Percentiles rank a stretch among this genome's conserved stretches.
Conservation (phyloP, 2,329 filamentous ascomycete genomes). For the Cylindrodendrum hubeiense region DNA sequence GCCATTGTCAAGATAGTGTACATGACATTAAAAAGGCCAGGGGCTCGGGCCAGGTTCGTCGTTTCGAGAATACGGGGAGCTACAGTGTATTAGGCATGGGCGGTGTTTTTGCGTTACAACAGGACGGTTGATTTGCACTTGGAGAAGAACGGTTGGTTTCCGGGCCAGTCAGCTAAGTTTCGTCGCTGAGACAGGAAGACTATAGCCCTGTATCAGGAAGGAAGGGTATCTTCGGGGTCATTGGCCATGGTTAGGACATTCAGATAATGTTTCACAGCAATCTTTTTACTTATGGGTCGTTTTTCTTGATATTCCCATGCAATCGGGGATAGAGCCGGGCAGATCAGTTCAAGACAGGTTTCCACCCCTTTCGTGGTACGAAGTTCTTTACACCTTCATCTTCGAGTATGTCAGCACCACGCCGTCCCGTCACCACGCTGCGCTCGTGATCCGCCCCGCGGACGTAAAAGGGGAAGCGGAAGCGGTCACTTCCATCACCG, state of each 20-base stretch:
- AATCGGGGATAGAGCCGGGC: constrained; percentile 1
- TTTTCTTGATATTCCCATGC: not conserved
- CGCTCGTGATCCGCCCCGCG: constrained; percentile 70
- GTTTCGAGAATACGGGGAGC: constrained; percentile 28
- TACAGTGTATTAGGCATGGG: constrained; percentile 44
- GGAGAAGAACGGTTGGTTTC: constrained; percentile 13
- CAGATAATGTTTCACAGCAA: constrained; percentile 33
- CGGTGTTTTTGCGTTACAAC: constrained; percentile 41
- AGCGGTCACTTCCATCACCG: constrained; percentile 29
- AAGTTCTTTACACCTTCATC: constrained; percentile 72
- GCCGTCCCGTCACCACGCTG: constrained; percentile 75
- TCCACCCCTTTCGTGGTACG: constrained; percentile 71
- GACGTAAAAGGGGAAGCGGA: constrained; percentile 71
- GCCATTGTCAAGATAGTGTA: constrained; percentile 22
- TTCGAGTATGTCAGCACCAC: constrained; percentile 68
- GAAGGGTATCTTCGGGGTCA: constrained; percentile 8
- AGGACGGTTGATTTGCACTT: constrained; percentile 16
- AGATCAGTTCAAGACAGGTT: constrained; percentile 53
- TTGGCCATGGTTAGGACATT: constrained; percentile 22
- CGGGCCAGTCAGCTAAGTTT: not conserved
- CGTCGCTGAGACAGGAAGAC: not conserved
- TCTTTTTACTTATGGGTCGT: not conserved
- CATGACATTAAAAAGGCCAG: constrained; percentile 24
- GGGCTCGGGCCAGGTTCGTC: constrained; percentile 19
- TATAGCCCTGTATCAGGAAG: not conserved